phyloP scores from a whole-genome alignment of 192 early-diverging fungal species.

The Podila minutissima region DNA sequence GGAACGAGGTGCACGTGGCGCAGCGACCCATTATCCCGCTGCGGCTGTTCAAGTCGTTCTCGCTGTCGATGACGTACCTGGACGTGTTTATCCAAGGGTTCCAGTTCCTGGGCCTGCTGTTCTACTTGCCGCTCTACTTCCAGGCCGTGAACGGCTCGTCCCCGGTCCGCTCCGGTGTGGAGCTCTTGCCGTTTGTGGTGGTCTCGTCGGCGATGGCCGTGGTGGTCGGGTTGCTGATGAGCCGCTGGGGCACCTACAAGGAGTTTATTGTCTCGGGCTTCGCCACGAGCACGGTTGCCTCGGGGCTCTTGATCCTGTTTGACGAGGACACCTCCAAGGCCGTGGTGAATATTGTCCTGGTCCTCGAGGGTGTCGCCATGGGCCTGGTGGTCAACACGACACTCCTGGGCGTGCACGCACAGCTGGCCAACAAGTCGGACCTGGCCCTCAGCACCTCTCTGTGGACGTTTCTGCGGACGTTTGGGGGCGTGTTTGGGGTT shows the following conservation, averaged over 20 bases:
- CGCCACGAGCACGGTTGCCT: slow-evolving; percentile 1
- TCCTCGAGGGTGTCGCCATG: slow-evolving; percentile 32
- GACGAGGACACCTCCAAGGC: slow-evolving; percentile 40
- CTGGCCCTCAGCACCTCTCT: slow-evolving; percentile 48
- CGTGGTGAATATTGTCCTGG: slow-evolving; percentile 11
- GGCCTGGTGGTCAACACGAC: slow-evolving; percentile 38
- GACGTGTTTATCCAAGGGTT: slow-evolving; percentile 72
- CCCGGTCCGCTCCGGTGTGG: slow-evolving; percentile 79
- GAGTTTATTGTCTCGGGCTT: slow-evolving; percentile 42
- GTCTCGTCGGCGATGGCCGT: slow-evolving; percentile 14
- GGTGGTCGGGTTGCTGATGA: slow-evolving; percentile 31
- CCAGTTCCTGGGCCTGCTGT: slow-evolving; percentile 68
- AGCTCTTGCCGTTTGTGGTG: slow-evolving; percentile 77
- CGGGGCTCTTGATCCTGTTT: slow-evolving; percentile 30
- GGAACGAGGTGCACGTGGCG: slow-evolving; percentile 74
- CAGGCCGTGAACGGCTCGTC: slow-evolving; percentile 78
- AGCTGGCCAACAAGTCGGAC: slow-evolving; percentile 35
- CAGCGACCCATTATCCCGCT: slow-evolving; percentile 82
- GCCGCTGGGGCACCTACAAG: slow-evolving; percentile 48
- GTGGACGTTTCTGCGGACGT: slow-evolving; percentile 57
- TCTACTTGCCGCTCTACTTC: slow-evolving; percentile 85
- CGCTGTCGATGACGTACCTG: slow-evolving; percentile 64
- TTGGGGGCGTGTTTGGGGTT: slow-evolving; percentile 63
- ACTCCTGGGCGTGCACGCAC: slow-evolving; percentile 37
- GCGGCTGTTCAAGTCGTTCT: slow-evolving; percentile 71